These are phyloP conservation scores for Flammula alnicola DNA, from an alignment of 1,284 basidiomycete genomes.

Conservation along the genomic window DNA sequence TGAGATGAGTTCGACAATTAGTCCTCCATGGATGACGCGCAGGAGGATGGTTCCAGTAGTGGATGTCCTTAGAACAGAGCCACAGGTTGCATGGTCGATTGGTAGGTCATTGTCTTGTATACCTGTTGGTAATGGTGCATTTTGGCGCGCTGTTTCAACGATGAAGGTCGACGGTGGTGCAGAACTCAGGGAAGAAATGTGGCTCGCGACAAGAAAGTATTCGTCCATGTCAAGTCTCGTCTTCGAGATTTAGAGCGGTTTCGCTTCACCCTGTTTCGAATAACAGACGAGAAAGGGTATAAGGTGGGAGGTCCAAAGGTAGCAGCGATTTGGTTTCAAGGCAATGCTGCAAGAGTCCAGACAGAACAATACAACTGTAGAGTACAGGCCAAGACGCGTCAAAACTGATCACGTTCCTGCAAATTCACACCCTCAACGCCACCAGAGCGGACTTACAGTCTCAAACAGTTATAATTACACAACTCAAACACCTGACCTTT, in stretches of 20 bases:
- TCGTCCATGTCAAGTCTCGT: conserved; percentile 37
- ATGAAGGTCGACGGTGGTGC: conserved; percentile 56
- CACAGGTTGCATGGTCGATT: conserved; percentile 76
- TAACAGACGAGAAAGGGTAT: not conserved
- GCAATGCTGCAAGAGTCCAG: too few relatives aligned
- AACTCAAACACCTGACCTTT: not conserved
- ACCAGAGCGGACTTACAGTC: not conserved
- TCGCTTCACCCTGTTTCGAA: not conserved
- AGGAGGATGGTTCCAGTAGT: conserved; percentile 72
- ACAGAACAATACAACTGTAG: not conserved
- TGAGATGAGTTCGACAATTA: conserved; percentile 78
- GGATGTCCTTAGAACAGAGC: conserved; percentile 60
- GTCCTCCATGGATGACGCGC: conserved; percentile 75
- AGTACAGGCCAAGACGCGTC: conserved; percentile 21
- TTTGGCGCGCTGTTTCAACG: conserved; percentile 60
- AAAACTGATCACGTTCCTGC: conserved; percentile 26
- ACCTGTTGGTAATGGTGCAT: conserved; percentile 49
- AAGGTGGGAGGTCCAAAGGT: not conserved
- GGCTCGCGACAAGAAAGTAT: conserved; percentile 59
- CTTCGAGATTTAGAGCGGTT: not conserved
- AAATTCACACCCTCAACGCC: conserved; percentile 21
- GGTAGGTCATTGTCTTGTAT: conserved; percentile 57
- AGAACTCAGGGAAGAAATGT: conserved; percentile 66
- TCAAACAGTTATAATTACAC: not conserved
- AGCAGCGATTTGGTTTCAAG: conserved; percentile 4